Base-by-base conservation (phyloP, 805 yeast genomes). In the Wickerhamomyces queroliae region DNA sequence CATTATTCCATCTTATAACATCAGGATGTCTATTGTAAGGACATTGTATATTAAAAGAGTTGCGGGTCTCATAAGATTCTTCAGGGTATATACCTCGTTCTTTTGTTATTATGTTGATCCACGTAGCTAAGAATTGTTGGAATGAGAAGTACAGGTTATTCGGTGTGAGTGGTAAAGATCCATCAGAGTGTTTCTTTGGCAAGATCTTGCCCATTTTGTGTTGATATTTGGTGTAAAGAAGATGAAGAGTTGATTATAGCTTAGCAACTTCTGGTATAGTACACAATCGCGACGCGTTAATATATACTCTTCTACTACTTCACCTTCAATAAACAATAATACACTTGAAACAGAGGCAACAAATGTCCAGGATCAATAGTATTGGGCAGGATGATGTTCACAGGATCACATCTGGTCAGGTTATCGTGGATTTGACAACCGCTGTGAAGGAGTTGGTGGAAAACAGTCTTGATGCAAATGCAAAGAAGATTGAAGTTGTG, bases 321-420 rank as follows among this genome's bases (percentile, higher is more conserved):
- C n/a, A n/a, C n/a, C n/a, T n/a, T n/a, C n/a, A n/a, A n/a, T n/a
- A n/a, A n/a, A n/a, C n/a, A n/a, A n/a, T n/a, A n/a, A n/a, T n/a
- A n/a, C n/a, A n/a, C n/a, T n/a, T n/a, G n/a, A n/a, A n/a, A n/a
- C n/a, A n/a, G n/a, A n/a, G n/a, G n/a, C n/a, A n/a, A n/a, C n/a
- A n/a, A n/a, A 23, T 24, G 22, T 33, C 23, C 2, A 37, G 20
- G 9, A 25, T 24, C 23, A 19, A 9, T 13, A 15, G 25, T 19
- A 22, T 13, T 18, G 33, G 33, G 7, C 17, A 30, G 18, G 33
- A 37, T 17, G 95, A 90, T 48, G 70, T 89, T 7, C 86, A 84
- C 47, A 68, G 72, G 43, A 77, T 91, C 41, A 88, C 96, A 0
- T 87, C 97, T 0, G 96, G 96, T 0, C 99, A 93, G 58, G 98